phyloP scores from a whole-genome alignment of 2,329 filamentous ascomycete genomes.

The Alternaria alternata region DNA sequence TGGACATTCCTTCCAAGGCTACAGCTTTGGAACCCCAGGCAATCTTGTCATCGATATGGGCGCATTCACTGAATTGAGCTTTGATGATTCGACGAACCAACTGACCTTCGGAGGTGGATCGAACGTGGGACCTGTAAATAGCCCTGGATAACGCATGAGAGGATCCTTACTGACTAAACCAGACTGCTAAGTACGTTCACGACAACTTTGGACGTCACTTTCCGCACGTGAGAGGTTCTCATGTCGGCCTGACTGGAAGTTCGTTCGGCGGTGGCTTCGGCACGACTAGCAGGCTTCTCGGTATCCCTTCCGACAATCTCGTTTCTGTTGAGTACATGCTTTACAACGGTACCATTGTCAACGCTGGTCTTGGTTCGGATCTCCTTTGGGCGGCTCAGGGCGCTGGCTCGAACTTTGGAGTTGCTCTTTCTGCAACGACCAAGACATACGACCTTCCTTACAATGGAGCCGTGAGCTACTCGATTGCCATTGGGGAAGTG shows the following conservation, averaged over 20 bases:
- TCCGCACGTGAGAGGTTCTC: constrained; percentile 20
- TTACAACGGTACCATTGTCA: constrained; percentile 18
- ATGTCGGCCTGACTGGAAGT: constrained; percentile 17
- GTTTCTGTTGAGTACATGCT: constrained; percentile 22
- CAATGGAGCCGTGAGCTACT: constrained; percentile 18
- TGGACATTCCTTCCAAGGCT: constrained; percentile 25
- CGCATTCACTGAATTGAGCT: constrained; percentile 17
- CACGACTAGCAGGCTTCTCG: constrained; percentile 18
- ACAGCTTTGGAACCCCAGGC: constrained; percentile 16
- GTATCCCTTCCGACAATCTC: constrained; percentile 19
- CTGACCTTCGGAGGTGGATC: constrained; percentile 21
- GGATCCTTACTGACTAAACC: neutral
- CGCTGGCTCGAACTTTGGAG: constrained; percentile 20
- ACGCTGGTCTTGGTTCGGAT: constrained; percentile 15
- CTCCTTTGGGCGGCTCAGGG: constrained; percentile 24
- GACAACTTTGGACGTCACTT: constrained; percentile 16
- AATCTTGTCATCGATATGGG: constrained; percentile 22
- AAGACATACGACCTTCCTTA: constrained; percentile 14
- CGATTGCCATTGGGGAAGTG: constrained; percentile 9
- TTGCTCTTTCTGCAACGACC: constrained; percentile 19
- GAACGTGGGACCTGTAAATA: constrained; percentile 14
- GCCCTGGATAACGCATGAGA: neutral
- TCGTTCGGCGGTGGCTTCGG: constrained; percentile 20
- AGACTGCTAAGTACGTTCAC: constrained; percentile 15
- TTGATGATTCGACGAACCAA: constrained; percentile 19